Evolutionary conservation across 163 green algal species (phyloP).

Genomic region (Trebouxia gelatinosa): DNA sequence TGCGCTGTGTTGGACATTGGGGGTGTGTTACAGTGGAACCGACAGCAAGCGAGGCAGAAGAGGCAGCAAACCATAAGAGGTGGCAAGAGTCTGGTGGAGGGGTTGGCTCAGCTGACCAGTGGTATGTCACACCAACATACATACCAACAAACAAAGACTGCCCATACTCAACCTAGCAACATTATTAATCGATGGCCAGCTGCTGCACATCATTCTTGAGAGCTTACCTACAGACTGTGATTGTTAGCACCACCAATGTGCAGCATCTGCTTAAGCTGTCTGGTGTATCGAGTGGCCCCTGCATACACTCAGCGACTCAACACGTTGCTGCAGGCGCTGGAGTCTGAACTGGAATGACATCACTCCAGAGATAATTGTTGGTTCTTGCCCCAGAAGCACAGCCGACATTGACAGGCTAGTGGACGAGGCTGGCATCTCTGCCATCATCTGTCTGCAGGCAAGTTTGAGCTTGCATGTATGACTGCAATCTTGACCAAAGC

Average conservation of each 20-base stretch:
- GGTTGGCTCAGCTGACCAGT: constrained; percentile 38
- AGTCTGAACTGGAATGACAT: constrained; percentile 56
- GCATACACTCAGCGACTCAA: background rate
- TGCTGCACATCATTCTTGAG: no score
- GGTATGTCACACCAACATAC: constrained; percentile 13
- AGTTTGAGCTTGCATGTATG: no score
- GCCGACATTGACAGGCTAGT: constrained; percentile 57
- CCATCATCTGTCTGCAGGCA: constrained; percentile 64
- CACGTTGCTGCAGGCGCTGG: constrained; percentile 45
- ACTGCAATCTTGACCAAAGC: no score
- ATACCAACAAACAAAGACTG: no score
- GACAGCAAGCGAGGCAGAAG: constrained; percentile 37
- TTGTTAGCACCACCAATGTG: no score
- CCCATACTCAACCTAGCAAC: no score
- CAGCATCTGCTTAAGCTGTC: no score
- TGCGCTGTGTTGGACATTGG: no score
- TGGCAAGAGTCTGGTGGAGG: constrained; percentile 52
- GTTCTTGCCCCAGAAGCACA: constrained; percentile 62
- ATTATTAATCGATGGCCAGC: no score
- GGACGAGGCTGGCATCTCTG: constrained; percentile 54
- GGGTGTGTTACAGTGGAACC: no score
- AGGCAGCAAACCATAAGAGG: constrained; percentile 51
- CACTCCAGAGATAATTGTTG: constrained; percentile 53
- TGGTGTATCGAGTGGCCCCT: background rate
- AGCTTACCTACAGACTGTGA: no score